Evolutionary conservation across 2,329 filamentous ascomycete species (phyloP), one percentile per base, ranked within the genome.

Genomic region (Gyromitra esculenta): DNA sequence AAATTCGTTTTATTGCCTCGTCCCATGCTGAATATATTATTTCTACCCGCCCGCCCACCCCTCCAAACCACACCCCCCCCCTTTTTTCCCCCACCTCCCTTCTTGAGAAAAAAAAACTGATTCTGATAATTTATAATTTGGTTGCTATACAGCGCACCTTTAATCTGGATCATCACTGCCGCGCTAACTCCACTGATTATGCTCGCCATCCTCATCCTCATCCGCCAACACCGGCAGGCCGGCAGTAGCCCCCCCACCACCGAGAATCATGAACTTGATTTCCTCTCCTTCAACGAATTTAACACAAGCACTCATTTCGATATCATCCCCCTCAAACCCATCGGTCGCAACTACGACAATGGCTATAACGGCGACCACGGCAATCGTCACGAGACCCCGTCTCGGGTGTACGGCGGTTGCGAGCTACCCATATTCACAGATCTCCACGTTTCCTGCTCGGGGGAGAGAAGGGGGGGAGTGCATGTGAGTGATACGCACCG

Each of bases 401-500:
- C 25, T 64, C 15, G 62, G n/a, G 11, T 18, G 57, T 57, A 69
- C 54, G 56, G 57, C 52, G 41, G 54, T 70, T 69, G 56, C 39
- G 57, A 70, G 59, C 57, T 75, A 70, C 72, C 65, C 65, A 50
- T 67, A 62, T 74, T 68, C 37, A 62, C 50, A 18, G 45, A 62
- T 60, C 21, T 57, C 56, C 45, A 70, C 65, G 65, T 70, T 75
- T 70, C 48, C 50, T 72, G 60, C 64, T 62, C 59, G 45, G 68
- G 69, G 41, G 37, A 54, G 57, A 8, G 62, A 43, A 54, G 57
- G 9, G 62, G 39, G 48, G 56, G 18, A 41, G 45, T 35, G n/a
- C 69, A 75, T 70, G 65, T 71, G 64, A 70, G 65, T 70, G 72
- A 70, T 75, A 75, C 72, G 70, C 72, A 37, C 72, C 31, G 57